Percentiles rank a stretch among this genome's conserved stretches.
These are phyloP conservation scores for Komagataella pastoris DNA, from an alignment of 805 yeast genomes.

Conservation along the genomic window DNA sequence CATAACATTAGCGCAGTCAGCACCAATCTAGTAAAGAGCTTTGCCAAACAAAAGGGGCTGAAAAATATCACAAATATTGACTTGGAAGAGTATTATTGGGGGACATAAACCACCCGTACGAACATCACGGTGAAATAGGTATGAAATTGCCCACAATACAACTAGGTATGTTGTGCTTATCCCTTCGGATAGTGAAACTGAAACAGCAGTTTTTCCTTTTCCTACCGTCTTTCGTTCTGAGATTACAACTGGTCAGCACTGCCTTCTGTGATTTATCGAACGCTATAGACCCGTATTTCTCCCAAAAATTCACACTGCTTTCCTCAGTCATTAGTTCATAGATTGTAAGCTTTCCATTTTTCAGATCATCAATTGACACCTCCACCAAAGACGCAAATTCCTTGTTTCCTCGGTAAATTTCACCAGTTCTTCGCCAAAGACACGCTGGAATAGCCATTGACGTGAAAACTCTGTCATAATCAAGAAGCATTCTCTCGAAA, in stretches of 20 bases:
- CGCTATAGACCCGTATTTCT: slow-evolving; percentile 91
- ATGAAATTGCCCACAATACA: slow-evolving; percentile 93
- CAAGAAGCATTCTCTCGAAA: slow-evolving; percentile 85
- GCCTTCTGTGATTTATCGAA: slow-evolving; percentile 94
- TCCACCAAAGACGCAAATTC: slow-evolving; percentile 92
- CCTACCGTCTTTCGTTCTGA: slow-evolving; percentile 72
- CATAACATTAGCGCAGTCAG: slow-evolving; percentile 16
- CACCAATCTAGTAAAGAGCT: slow-evolving; percentile 12
- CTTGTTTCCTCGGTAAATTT: slow-evolving; percentile 86
- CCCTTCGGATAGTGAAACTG: slow-evolving; percentile 86
- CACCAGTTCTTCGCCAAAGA: slow-evolving; percentile 94
- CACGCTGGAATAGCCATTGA: slow-evolving; percentile 98
- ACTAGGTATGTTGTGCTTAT: slow-evolving; percentile 87
- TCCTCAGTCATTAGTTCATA: slow-evolving; percentile 93
- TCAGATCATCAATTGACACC: slow-evolving; percentile 76
- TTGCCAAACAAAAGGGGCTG: slow-evolving; percentile 7
- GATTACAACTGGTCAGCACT: slow-evolving; percentile 80
- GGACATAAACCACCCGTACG: background rate
- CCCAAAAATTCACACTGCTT: slow-evolving; percentile 96
- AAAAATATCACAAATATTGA: background rate
- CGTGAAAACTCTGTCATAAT: slow-evolving; percentile 89
- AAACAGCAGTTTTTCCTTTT: slow-evolving; percentile 80
- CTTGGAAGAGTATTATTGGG: background rate
- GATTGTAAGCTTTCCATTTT: slow-evolving; percentile 85
- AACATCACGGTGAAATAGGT: slow-evolving; percentile 43